phyloP scores from a whole-genome alignment of 768 basidiomycete species.

The Mycena sanguinolenta region DNA sequence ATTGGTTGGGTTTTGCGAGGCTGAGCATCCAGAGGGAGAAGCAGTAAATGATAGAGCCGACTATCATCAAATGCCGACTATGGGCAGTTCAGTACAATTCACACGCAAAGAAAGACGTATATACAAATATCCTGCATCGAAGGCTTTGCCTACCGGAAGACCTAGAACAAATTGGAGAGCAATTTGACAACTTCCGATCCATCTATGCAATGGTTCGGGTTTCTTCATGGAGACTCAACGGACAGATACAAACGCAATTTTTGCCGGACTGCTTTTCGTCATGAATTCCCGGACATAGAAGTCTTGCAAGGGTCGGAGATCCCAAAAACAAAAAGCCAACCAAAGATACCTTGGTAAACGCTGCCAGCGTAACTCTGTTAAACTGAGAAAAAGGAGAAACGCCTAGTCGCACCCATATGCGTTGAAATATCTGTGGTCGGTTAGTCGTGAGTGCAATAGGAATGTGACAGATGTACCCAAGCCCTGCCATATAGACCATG shows the following conservation, averaged over 20 bases:
- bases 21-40: constrained; percentile 56
- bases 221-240: not conserved
- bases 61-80: constrained; percentile 54
- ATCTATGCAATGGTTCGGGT: constrained; percentile 30
- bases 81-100: not conserved
- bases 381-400: constrained; percentile 4
- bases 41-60: constrained; percentile 55
- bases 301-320: constrained; percentile 6
- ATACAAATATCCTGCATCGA: constrained; percentile 47
- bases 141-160: constrained; percentile 45
- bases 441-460: not conserved
- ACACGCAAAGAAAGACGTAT: not conserved
- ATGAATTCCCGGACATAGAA: constrained; percentile 30
- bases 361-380: constrained; percentile 10
- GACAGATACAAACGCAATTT: constrained; percentile 25
- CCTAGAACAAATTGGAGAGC: constrained; percentile 47
- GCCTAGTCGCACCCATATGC: constrained; percentile 30
- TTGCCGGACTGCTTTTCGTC: constrained; percentile 17
- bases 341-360: constrained; percentile 28
- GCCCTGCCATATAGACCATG: constrained; percentile 25
- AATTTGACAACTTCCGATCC: constrained; percentile 54
- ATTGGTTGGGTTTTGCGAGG: constrained; percentile 50
- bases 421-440: constrained; percentile 26
- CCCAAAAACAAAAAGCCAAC: not conserved
- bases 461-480: constrained; percentile 18